These are phyloP conservation scores for Oryza rufipogon DNA, from an alignment of 176 grass and related monocot species.

Conservation along the genomic window DNA sequence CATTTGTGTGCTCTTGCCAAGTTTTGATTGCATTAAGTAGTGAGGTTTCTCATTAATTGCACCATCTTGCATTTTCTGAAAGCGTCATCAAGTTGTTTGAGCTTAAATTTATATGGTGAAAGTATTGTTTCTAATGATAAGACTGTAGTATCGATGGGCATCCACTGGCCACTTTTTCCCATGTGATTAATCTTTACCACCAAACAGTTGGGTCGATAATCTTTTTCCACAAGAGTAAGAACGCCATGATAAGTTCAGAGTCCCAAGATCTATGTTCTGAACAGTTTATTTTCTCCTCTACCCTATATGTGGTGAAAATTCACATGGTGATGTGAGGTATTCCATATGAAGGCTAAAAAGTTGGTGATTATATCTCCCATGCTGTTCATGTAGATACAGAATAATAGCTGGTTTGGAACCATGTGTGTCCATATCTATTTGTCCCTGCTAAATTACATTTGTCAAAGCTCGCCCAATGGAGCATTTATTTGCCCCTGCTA, in stretches of 20 bases:
- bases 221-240: neutral
- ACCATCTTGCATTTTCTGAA: neutral
- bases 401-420: neutral
- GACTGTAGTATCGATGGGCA: neutral
- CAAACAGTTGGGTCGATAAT: neutral
- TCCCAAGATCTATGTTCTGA: neutral
- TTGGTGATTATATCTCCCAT: neutral
- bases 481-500: neutral
- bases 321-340: neutral
- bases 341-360: neutral
- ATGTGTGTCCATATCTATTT: neutral
- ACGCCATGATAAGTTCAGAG: neutral
- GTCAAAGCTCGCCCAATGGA: neutral
- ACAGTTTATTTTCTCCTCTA: neutral
- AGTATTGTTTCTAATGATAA: neutral
- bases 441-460: neutral
- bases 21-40: slow-evolving; percentile 12
- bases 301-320: neutral
- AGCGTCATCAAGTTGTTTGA: neutral
- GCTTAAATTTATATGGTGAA: neutral
- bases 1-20: neutral
- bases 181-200: neutral
- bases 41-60: neutral
- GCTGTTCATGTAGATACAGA: neutral
- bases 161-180: neutral